Evolutionary conservation across 768 basidiomycete genomes (phyloP).

Genomic region (Pleurotus ostreatus): DNA sequence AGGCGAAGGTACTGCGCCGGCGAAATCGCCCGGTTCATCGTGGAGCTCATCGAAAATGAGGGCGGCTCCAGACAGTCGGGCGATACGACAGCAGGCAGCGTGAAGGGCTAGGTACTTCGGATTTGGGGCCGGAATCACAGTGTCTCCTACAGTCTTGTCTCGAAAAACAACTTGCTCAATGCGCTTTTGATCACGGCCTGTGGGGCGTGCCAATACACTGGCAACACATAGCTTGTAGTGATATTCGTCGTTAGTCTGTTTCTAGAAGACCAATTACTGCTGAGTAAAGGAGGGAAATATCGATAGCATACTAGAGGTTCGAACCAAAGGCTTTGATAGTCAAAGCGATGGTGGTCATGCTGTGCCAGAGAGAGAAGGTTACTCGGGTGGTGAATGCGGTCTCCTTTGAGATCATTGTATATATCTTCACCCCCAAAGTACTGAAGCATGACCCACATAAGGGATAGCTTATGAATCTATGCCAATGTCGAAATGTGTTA

Average conservation of each 20-base stretch:
- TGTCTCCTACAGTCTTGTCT: not conserved
- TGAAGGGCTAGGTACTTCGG: conserved; percentile 7
- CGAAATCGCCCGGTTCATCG: not conserved
- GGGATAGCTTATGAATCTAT: not conserved
- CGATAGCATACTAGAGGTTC: conserved; percentile 10
- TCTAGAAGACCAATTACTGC: too few relatives aligned
- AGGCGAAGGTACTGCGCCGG: not conserved
- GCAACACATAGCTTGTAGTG: not conserved
- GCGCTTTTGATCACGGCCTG: not conserved
- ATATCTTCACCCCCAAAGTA: not conserved
- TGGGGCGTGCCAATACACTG: not conserved
- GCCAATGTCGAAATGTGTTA: not conserved
- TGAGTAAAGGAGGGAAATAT: too few relatives aligned
- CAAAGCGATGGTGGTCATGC: conserved; percentile 19
- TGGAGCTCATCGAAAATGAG: not conserved
- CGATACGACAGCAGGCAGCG: conserved; percentile 10
- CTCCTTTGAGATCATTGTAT: conserved; percentile 21
- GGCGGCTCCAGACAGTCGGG: conserved; percentile 9
- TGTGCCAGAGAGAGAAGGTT: conserved; percentile 26
- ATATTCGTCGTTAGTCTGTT: not conserved
- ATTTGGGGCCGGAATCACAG: not conserved
- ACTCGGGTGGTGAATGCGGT: conserved; percentile 22
- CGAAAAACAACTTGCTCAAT: not conserved
- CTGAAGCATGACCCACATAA: not conserved
- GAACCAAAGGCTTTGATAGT: conserved; percentile 26